Percentiles rank a stretch among this genome's conserved stretches.
phyloP scores from a whole-genome alignment of 1,284 basidiomycete genomes.

The Vanrija humicola region DNA sequence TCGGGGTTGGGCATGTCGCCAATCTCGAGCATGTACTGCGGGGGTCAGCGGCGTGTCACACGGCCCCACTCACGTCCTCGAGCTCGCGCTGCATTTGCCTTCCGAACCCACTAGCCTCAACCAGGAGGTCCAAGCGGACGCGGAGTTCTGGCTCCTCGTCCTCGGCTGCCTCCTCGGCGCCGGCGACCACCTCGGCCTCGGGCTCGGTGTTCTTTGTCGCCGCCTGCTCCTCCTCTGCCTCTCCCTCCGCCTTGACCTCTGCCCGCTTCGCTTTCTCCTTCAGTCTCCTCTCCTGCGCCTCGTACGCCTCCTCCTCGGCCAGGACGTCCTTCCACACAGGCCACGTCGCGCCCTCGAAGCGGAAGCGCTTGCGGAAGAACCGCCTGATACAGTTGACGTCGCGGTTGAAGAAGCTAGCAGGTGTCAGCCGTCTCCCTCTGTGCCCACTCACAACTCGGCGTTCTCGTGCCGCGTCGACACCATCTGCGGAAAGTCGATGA shows the following conservation, averaged over 20 bases:
- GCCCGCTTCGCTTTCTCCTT: constrained; percentile 4
- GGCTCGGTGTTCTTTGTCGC: constrained; percentile 5
- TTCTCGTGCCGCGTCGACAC: constrained; percentile 95
- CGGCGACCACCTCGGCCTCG: neutral
- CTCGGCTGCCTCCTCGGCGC: neutral
- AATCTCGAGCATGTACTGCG: constrained; percentile 54
- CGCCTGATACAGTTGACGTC: constrained; percentile 94
- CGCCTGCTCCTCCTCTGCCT: constrained; percentile 26
- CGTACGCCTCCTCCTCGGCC: constrained; percentile 42
- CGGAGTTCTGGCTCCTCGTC: constrained; percentile 9
- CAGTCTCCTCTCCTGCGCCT: constrained; percentile 7
- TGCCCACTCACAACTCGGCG: constrained; percentile 76
- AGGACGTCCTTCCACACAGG: constrained; percentile 72
- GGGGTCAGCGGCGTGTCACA: constrained; percentile 13
- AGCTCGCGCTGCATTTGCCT: constrained; percentile 73
- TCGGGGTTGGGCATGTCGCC: constrained; percentile 44
- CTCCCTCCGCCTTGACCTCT: constrained; percentile 16
- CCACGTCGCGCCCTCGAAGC: constrained; percentile 84
- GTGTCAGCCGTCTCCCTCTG: neutral
- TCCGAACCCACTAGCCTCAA: constrained; percentile 86
- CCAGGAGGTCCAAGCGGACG: constrained; percentile 78
- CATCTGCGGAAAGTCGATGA: constrained; percentile 99
- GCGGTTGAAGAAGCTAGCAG: constrained; percentile 88
- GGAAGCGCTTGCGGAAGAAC: constrained; percentile 89
- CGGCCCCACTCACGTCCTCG: constrained; percentile 63